A percentile compares a stretch with the other conserved stretches of the same genome.
Evolutionary conservation across 2,329 filamentous ascomycete species (phyloP).

Genomic region (Pseudocercospora fijiensis): DNA sequence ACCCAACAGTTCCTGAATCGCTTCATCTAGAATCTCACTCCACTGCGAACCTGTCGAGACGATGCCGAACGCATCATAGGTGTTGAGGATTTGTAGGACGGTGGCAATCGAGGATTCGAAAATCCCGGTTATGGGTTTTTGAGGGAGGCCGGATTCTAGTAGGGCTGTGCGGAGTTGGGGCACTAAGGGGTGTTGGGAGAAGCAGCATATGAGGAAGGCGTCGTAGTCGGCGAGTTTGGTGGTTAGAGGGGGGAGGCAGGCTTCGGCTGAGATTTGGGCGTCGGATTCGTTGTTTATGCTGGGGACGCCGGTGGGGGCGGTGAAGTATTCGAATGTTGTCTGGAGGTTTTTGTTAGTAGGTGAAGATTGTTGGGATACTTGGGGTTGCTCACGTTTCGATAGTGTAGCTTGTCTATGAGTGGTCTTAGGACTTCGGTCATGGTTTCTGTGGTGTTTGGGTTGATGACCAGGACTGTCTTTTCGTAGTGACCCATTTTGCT

Average conservation of each 20-base stretch:
- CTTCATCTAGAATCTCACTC: slow-evolving; percentile 68
- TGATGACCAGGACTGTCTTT: slow-evolving; percentile 65
- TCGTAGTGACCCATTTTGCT: slow-evolving; percentile 20
- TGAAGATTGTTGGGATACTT: slow-evolving; percentile 33
- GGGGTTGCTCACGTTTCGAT: slow-evolving; percentile 41
- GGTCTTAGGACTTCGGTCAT: slow-evolving; percentile 69
- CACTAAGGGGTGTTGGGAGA: slow-evolving; percentile 79
- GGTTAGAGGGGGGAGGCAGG: slow-evolving; percentile 59
- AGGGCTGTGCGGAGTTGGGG: slow-evolving; percentile 37
- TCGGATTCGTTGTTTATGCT: slow-evolving; percentile 78
- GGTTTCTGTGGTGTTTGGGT: slow-evolving; percentile 71
- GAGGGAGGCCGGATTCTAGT: slow-evolving; percentile 15
- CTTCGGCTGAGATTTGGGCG: slow-evolving; percentile 61
- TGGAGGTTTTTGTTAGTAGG: slow-evolving; percentile 23
- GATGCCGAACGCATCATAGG: slow-evolving; percentile 69
- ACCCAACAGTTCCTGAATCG: slow-evolving; percentile 65
- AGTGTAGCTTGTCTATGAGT: slow-evolving; percentile 47
- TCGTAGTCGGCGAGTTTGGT: slow-evolving; percentile 56
- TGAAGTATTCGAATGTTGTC: slow-evolving; percentile 61
- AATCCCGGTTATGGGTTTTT: slow-evolving; percentile 70
- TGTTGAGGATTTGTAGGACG: slow-evolving; percentile 57
- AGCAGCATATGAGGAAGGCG: slow-evolving; percentile 85
- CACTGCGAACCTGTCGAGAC: slow-evolving; percentile 84
- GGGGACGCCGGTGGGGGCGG: slow-evolving; percentile 63
- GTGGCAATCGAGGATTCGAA: slow-evolving; percentile 78